Base-by-base conservation (phyloP, 164 flowering plant genomes). In the Saururus chinensis region DNA sequence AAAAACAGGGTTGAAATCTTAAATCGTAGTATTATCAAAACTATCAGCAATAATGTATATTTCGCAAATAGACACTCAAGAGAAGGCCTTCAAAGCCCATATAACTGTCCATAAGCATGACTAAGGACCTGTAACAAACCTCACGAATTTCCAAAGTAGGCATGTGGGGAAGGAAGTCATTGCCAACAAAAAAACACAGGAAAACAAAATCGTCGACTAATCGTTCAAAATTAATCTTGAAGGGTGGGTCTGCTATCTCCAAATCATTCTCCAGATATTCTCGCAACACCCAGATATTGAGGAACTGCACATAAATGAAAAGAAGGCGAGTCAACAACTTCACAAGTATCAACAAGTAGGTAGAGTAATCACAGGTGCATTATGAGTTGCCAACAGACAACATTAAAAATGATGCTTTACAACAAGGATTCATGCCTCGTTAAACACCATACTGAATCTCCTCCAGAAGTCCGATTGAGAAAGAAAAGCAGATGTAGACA, bases 131-230 rank as follows among this genome's bases (percentile, higher is more conserved):
- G 6, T 14, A 30, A 54, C 76, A 55, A 75, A 95, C 99, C 99
- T 95, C 99, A 51, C 96, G 84, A 49, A 95, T 95, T 72, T 95
- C 99, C 75, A 95, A 64, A n/a, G 99, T 95, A 1, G 99, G 99
- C 99, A 95, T 88, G 67, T 95, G 99, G 21, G 99, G 99, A 72
- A 95, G 96, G 76, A 95, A 95, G 71, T 95, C 99, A 71, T 95
- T 95, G 67, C 99, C 99, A 56, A 95, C 99, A 76, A 95, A 95
- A 70, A 95, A 91, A 73, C 99, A 95, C 4, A 95, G 55, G 72
- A 95, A 95, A 63, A 95, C 95, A 77, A 95, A 95, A 77, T 95
- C 99, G 74, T 95, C 99, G 64, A 95, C 82, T 62, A 91, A 66
- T 40, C 96, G 63, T 61, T 95, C 99, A 73, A 91, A 84, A 66